Conservation (phyloP, 495 filamentous ascomycete genomes). For the Penicillium simplicissimum region DNA sequence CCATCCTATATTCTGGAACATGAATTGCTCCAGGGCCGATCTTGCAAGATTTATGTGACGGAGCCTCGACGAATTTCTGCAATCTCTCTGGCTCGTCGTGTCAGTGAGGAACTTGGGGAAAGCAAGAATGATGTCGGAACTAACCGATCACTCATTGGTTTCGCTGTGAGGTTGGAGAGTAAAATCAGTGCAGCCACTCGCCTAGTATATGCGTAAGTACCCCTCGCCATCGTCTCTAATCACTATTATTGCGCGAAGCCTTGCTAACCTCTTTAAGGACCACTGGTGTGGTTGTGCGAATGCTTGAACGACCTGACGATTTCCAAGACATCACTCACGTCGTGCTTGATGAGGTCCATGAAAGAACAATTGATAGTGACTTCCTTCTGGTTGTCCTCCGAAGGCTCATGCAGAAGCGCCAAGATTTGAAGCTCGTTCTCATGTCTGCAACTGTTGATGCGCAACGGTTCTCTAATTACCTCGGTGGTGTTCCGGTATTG, state of each 20-base stretch:
- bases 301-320: conserved; percentile 86
- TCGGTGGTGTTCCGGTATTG: conserved; percentile 79
- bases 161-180: conserved; percentile 88
- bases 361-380: conserved; percentile 92
- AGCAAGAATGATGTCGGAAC: conserved; percentile 79
- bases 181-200: conserved; percentile 77
- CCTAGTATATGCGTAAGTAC: conserved; percentile 74
- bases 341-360: conserved; percentile 93
- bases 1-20: conserved; percentile 90
- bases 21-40: conserved; percentile 73
- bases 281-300: conserved; percentile 91
- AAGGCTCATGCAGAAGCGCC: conserved; percentile 69
- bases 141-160: conserved; percentile 80
- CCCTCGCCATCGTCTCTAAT: not conserved
- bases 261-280: conserved; percentile 34
- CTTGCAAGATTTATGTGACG: conserved; percentile 92
- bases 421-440: conserved; percentile 78
- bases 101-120: conserved; percentile 94
- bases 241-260: not conserved
- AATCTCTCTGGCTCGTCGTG: conserved; percentile 84
- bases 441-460: conserved; percentile 98
- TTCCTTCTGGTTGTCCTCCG: conserved; percentile 89
- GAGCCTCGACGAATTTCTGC: conserved; percentile 97
- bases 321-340: conserved; percentile 88
- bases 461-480: conserved; percentile 83